Evolutionary conservation across 1,284 basidiomycete genomes (phyloP).

Genomic region (Mrakiaceae sp.): DNA sequence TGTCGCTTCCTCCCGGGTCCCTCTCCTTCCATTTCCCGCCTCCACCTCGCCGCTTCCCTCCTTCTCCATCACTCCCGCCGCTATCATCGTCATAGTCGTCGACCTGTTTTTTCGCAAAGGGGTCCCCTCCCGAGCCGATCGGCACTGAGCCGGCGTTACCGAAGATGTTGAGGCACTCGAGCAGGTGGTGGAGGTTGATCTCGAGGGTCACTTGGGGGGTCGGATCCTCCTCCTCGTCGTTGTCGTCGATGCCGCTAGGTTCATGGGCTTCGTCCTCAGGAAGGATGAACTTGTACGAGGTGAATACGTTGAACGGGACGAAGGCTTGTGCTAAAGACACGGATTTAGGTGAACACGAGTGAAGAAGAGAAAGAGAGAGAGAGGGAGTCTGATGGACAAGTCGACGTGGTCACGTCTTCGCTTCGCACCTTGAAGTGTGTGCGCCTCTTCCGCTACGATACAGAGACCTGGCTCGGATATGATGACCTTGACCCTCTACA

Average conservation of each 20-base stretch:
- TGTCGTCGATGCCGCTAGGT: slow-evolving; percentile 20
- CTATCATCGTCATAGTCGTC: slow-evolving; percentile 40
- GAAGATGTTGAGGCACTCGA: slow-evolving; percentile 86
- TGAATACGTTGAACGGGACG: slow-evolving; percentile 65
- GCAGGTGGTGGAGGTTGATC: slow-evolving; percentile 63
- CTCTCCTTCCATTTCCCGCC: slow-evolving; percentile 19
- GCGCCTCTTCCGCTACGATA: slow-evolving; percentile 78
- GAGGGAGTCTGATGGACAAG: not conserved
- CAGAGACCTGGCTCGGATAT: slow-evolving; percentile 59
- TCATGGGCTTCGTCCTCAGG: slow-evolving; percentile 21
- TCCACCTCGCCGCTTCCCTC: slow-evolving; percentile 24
- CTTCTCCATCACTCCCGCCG: slow-evolving; percentile 30
- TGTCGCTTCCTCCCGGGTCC: slow-evolving; percentile 7
- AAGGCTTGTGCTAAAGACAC: slow-evolving; percentile 63
- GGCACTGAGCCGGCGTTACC: slow-evolving; percentile 36
- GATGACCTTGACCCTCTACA: slow-evolving; percentile 37
- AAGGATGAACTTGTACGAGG: slow-evolving; percentile 54
- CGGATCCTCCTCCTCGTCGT: slow-evolving; percentile 28
- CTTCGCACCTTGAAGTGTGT: slow-evolving; percentile 56
- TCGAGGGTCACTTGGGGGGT: slow-evolving; percentile 41
- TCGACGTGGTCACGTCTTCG: not conserved
- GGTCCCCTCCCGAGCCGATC: slow-evolving; percentile 13
- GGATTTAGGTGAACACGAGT: not conserved
- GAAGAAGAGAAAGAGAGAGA: not conserved
- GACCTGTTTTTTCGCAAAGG: slow-evolving; percentile 9